A percentile compares a stretch with the other conserved stretches of the same genome.
Evolutionary conservation across 2,329 filamentous ascomycete genomes (phyloP).

Genomic region (Botrytis elliptica): DNA sequence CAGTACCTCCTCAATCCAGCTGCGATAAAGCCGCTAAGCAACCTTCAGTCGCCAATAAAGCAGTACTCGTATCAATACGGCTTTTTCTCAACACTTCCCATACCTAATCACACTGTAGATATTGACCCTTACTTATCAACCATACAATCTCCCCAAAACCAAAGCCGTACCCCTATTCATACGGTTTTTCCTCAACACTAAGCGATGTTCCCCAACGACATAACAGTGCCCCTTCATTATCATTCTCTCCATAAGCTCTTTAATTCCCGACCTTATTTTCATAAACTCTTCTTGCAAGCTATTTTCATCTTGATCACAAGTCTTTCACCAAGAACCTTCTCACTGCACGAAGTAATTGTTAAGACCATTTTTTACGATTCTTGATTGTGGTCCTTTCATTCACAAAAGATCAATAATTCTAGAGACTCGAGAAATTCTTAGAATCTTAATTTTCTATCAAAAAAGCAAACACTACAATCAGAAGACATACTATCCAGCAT

Average conservation of each 20-base stretch:
- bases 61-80: background rate
- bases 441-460: background rate
- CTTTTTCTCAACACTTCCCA: accelerated
- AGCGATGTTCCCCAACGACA: background rate
- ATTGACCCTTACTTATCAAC: accelerated
- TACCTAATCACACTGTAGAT: background rate
- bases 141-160: background rate
- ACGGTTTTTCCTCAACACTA: background rate
- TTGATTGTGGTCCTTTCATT: background rate
- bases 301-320: accelerated
- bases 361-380: too few species aligned
- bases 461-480: accelerated
- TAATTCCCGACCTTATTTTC: background rate
- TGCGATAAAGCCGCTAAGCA: background rate
- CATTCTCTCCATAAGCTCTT: background rate
- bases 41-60: accelerated
- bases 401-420: too few species aligned
- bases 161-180: background rate
- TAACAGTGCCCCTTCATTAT: background rate
- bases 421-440: background rate
- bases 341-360: too few species aligned
- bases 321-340: background rate
- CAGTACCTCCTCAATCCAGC: too few species aligned
- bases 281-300: too few species aligned
- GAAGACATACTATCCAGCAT: background rate